phyloP scores from a whole-genome alignment of 2,329 filamentous ascomycete species.

The Pyrenophora teres region DNA sequence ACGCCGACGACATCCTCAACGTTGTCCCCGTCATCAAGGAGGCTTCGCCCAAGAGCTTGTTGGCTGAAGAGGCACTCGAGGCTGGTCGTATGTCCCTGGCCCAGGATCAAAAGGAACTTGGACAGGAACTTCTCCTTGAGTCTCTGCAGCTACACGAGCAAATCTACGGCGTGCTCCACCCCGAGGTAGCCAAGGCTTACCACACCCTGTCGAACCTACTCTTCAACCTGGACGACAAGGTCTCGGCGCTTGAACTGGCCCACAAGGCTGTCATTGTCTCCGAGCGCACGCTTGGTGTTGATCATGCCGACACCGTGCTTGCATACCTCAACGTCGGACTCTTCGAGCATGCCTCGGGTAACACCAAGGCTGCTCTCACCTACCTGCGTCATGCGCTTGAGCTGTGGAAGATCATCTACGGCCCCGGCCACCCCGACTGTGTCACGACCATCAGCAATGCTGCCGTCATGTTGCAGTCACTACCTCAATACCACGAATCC shows the following conservation, averaged over 20 bases:
- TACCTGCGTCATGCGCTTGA: slow-evolving; percentile 93
- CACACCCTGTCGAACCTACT: slow-evolving; percentile 94
- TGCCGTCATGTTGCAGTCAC: slow-evolving; percentile 94
- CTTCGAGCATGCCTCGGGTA: slow-evolving; percentile 89
- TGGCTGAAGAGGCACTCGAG: slow-evolving; percentile 95
- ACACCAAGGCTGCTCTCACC: slow-evolving; percentile 82
- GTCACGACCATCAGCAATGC: slow-evolving; percentile 99
- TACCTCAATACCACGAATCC: slow-evolving; percentile 94
- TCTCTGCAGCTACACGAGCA: slow-evolving; percentile 96
- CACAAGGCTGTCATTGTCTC: slow-evolving; percentile 96
- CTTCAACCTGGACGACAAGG: slow-evolving; percentile 97
- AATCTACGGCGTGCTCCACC: slow-evolving; percentile 96
- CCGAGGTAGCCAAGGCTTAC: slow-evolving; percentile 94
- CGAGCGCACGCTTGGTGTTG: slow-evolving; percentile 90
- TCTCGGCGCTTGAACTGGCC: slow-evolving; percentile 89
- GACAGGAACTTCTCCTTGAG: slow-evolving; percentile 93
- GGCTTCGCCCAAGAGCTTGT: slow-evolving; percentile 82
- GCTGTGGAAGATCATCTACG: slow-evolving; percentile 97
- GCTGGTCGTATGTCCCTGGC: slow-evolving; percentile 95
- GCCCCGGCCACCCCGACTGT: slow-evolving; percentile 89
- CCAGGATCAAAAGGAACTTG: slow-evolving; percentile 92
- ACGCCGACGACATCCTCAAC: slow-evolving; percentile 84
- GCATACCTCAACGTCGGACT: slow-evolving; percentile 95
- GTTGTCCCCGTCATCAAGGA: slow-evolving; percentile 95
- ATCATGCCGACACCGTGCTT: slow-evolving; percentile 90